A percentile compares a stretch with the other conserved stretches of the same genome.
Evolutionary conservation across 331 rosid species (phyloP).

Genomic region (Malus hybrid): DNA sequence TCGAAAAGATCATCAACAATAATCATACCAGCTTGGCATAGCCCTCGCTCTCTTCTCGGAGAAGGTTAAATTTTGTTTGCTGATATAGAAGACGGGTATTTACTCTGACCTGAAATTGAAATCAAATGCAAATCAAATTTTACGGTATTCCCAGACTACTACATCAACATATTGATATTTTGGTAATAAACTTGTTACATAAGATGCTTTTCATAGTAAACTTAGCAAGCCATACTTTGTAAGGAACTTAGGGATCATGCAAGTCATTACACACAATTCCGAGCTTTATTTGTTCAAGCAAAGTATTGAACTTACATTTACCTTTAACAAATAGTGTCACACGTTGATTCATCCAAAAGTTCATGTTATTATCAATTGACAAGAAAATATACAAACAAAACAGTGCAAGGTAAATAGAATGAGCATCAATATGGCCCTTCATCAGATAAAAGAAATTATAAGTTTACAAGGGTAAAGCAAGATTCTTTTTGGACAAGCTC

Average conservation of each 20-base stretch:
- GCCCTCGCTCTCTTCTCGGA: conserved; percentile 99
- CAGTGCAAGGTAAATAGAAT: neutral
- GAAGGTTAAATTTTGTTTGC: conserved; percentile 97
- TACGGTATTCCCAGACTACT: neutral
- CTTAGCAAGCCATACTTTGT: neutral
- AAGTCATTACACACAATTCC: neutral
- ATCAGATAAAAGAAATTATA: neutral
- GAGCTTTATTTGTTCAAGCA: neutral
- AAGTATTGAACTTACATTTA: neutral
- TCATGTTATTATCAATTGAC: neutral
- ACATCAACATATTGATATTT: neutral
- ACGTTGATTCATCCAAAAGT: neutral
- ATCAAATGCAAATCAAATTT: conserved; percentile 14
- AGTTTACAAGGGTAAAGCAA: neutral
- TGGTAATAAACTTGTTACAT: neutral
- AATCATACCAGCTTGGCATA: conserved; percentile 90
- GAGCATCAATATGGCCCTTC: neutral
- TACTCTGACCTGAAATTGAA: conserved; percentile 81
- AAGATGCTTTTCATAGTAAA: neutral
- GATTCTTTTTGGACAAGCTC: neutral
- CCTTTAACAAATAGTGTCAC: neutral
- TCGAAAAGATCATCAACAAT: neutral
- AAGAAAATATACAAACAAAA: neutral
- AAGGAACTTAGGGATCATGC: neutral
- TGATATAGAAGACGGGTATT: conserved; percentile 97